A percentile compares a stretch with the other conserved stretches of the same genome.
phyloP scores from a whole-genome alignment of 1,139 yeast genomes.

The Saccharomyces pastorianus region DNA sequence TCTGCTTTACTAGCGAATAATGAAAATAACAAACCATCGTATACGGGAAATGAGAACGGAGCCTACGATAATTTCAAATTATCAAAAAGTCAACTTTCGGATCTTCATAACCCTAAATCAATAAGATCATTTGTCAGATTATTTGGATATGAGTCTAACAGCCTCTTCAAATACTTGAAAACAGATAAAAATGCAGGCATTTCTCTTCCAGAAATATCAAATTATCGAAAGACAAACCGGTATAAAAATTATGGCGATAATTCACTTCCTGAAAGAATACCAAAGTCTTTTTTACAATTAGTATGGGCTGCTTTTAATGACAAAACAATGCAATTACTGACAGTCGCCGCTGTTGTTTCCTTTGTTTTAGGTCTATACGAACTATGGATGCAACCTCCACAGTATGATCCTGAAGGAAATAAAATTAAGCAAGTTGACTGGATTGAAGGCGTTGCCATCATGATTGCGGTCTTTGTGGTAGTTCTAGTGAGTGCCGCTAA shows the following conservation, averaged over 20 bases:
- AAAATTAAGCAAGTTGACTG: slow-evolving; percentile 78
- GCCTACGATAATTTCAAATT: not conserved
- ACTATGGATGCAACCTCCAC: slow-evolving; percentile 76
- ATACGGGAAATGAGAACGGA: not conserved
- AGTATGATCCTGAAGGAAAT: slow-evolving; percentile 69
- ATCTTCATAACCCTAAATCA: slow-evolving; percentile 34
- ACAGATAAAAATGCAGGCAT: slow-evolving; percentile 44
- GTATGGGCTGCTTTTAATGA: slow-evolving; percentile 86
- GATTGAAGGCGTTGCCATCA: slow-evolving; percentile 98
- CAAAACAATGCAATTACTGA: slow-evolving; percentile 74
- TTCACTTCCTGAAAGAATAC: slow-evolving; percentile 56
- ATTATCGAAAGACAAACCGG: slow-evolving; percentile 28
- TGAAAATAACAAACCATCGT: not conserved
- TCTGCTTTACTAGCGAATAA: not conserved
- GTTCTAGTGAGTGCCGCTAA: slow-evolving; percentile 89
- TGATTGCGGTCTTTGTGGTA: slow-evolving; percentile 84
- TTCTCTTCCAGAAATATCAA: slow-evolving; percentile 23
- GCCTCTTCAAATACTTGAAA: slow-evolving; percentile 30
- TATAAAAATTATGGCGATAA: slow-evolving; percentile 54
- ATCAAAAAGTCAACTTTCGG: slow-evolving; percentile 14
- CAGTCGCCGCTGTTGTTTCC: slow-evolving; percentile 82
- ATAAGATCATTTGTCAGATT: slow-evolving; percentile 9
- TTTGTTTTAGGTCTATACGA: slow-evolving; percentile 87
- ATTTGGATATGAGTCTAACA: slow-evolving; percentile 18
- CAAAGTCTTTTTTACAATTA: slow-evolving; percentile 58